phyloP scores from a whole-genome alignment of 352 stramenopile species.

The Halophytophthora batemanensis region DNA sequence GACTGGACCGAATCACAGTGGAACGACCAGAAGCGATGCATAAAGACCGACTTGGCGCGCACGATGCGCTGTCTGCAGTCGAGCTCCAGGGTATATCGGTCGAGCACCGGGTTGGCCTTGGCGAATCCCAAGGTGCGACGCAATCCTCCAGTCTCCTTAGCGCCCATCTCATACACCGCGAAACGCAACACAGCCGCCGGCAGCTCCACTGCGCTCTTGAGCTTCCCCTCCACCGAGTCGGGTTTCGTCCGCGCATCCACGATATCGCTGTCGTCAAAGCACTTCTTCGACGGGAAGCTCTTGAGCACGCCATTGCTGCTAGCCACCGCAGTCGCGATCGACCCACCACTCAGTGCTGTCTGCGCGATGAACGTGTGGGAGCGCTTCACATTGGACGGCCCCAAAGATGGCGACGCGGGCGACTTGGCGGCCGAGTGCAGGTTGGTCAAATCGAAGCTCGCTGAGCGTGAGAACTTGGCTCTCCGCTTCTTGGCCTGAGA shows the following conservation, averaged over 20 bases:
- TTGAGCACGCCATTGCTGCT: conserved; percentile 20
- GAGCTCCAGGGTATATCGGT: conserved; percentile 79
- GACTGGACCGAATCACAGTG: conserved; percentile 65
- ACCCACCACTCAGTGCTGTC: conserved; percentile 6
- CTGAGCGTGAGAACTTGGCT: conserved; percentile 64
- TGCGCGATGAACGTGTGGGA: conserved; percentile 25
- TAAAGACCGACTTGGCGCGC: conserved; percentile 78
- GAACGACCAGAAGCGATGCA: conserved; percentile 80
- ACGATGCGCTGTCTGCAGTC: conserved; percentile 70
- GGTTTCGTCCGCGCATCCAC: conserved; percentile 44
- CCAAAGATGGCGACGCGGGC: conserved; percentile 18
- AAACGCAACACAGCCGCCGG: conserved; percentile 70
- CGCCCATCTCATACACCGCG: conserved; percentile 68
- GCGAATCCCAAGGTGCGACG: conserved; percentile 64
- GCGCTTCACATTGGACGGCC: conserved; percentile 19
- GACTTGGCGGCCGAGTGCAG: conserved; percentile 25
- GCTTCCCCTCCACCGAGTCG: conserved; percentile 22
- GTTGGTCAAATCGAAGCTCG: conserved; percentile 72
- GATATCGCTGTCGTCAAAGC: conserved; percentile 83
- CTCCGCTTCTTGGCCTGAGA: conserved; percentile 24
- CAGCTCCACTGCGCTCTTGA: conserved; percentile 36
- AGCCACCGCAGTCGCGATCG: conserved; percentile 9
- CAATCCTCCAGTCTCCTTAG: conserved; percentile 52
- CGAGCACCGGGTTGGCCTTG: conserved; percentile 63
- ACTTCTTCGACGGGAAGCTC: conserved; percentile 43